phyloP scores from a whole-genome alignment of 768 basidiomycete genomes.

The Lactifluus rugatus region DNA sequence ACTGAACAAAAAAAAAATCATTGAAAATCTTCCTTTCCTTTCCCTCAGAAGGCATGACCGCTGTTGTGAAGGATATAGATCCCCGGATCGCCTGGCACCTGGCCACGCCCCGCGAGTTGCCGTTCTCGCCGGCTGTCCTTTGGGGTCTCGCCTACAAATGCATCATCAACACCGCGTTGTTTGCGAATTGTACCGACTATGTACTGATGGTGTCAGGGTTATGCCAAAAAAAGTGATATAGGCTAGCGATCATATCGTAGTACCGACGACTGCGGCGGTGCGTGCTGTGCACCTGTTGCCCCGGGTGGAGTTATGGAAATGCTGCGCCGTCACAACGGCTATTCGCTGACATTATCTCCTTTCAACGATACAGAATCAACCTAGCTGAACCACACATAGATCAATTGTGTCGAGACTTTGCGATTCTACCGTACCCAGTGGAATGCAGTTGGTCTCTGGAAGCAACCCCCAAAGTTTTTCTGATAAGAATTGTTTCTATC shows the following conservation, averaged over 20 bases:
- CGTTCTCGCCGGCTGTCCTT: not conserved
- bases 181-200: not conserved
- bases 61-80: not conserved
- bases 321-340: not conserved
- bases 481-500: not conserved
- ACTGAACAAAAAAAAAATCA: not conserved
- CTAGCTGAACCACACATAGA: not conserved
- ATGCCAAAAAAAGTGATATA: not conserved
- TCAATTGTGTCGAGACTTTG: not conserved
- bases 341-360: not conserved
- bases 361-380: not conserved
- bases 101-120: slow-evolving; percentile 10
- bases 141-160: not conserved
- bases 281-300: not conserved
- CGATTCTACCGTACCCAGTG: not conserved
- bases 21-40: slow-evolving; percentile 3
- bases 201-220: not conserved
- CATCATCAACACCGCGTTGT: not conserved
- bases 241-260: not conserved
- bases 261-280: not conserved
- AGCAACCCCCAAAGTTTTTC: slow-evolving; percentile 10
- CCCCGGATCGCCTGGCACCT: not conserved
- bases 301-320: not conserved
- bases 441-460: not conserved
- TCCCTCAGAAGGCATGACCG: not conserved